phyloP scores from a whole-genome alignment of 140 eudicot genomes.

The Oenanthe javanica region DNA sequence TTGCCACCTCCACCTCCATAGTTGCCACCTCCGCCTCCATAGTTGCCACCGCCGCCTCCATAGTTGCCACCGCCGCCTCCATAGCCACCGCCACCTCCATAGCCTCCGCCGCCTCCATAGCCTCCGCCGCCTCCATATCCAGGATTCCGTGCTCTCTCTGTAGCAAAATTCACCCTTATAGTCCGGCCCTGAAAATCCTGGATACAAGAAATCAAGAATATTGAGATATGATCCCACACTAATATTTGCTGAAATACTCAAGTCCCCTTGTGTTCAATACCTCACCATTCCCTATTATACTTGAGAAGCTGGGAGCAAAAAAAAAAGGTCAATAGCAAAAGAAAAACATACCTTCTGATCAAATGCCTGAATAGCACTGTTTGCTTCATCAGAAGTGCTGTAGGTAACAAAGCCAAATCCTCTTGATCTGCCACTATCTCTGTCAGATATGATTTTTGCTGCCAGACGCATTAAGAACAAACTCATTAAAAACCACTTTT shows the following conservation, averaged over 20 bases:
- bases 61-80: no score
- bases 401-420: constrained; percentile 93
- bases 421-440: constrained; percentile 80
- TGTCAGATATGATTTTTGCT: constrained; percentile 77
- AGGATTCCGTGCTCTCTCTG: constrained; percentile 44
- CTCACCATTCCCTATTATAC: not conserved
- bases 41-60: no score
- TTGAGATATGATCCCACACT: not conserved
- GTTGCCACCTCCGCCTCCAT: no score
- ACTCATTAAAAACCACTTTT: not conserved
- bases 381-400: constrained; percentile 58
- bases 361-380: constrained; percentile 92
- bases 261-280: not conserved
- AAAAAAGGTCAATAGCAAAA: not conserved
- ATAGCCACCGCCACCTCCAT: constrained; percentile 20
- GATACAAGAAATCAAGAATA: not conserved
- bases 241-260: not conserved
- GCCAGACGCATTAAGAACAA: constrained; percentile 18
- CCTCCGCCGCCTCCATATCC: constrained; percentile 19
- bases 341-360: constrained; percentile 54
- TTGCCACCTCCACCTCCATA: no score
- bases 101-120: constrained; percentile 16
- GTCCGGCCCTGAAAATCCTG: constrained; percentile 81
- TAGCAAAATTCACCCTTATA: constrained; percentile 66
- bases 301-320: not conserved